These are phyloP conservation scores for Cornus kousa DNA, from an alignment of 148 eudicot species.

Conservation along the genomic window DNA sequence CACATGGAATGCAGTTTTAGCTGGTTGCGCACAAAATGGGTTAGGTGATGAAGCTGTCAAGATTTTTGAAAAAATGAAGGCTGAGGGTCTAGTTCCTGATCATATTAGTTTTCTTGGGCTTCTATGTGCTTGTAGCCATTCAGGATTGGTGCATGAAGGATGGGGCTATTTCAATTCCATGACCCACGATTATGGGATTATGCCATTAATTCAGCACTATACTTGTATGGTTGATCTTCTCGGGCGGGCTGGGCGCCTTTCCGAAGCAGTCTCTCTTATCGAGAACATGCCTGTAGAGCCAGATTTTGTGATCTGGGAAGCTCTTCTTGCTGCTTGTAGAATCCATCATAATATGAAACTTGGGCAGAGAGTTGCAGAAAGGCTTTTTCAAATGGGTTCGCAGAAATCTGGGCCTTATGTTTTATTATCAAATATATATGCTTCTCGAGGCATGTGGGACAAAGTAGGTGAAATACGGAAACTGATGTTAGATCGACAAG, in stretches of 20 bases:
- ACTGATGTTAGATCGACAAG: not conserved
- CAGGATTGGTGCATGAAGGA: not conserved
- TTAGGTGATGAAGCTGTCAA: slow-evolving; percentile 31
- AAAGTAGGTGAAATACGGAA: not conserved
- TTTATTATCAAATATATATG: not conserved
- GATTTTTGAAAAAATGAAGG: slow-evolving; percentile 36
- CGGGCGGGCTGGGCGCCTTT: not conserved
- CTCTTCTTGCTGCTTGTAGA: not conserved
- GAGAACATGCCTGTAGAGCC: not conserved
- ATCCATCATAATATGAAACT: not conserved
- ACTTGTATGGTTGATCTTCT: slow-evolving; percentile 43
- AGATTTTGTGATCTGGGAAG: not conserved
- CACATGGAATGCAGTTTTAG: slow-evolving; percentile 45
- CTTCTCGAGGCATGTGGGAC: not conserved
- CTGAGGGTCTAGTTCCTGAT: not conserved
- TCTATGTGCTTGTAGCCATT: not conserved
- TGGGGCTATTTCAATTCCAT: not conserved
- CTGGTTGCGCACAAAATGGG: slow-evolving; percentile 49
- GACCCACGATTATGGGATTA: not conserved
- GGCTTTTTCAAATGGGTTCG: not conserved
- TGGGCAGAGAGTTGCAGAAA: not conserved
- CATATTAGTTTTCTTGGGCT: not conserved
- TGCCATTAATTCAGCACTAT: slow-evolving; percentile 28
- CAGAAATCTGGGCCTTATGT: not conserved
- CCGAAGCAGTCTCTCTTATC: not conserved